Evolutionary conservation across 2,329 filamentous ascomycete species (phyloP).

Genomic region (Colletotrichum chrysophilum): DNA sequence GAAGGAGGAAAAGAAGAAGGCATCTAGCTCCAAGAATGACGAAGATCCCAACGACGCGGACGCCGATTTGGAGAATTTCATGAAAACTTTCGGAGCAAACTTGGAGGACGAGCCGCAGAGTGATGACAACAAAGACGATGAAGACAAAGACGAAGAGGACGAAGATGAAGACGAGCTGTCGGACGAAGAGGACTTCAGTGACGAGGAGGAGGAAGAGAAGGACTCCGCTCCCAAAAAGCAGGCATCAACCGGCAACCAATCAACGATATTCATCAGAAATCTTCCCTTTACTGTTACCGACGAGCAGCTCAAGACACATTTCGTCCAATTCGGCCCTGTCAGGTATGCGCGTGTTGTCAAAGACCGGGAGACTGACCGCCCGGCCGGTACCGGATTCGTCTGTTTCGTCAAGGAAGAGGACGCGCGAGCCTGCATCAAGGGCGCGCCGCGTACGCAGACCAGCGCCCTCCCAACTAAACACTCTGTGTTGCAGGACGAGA

Average conservation of each 20-base stretch:
- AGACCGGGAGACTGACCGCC: constrained; percentile 82
- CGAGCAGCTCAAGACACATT: constrained; percentile 82
- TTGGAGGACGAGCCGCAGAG: constrained; percentile 62
- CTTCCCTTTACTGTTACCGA: constrained; percentile 89
- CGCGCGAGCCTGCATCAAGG: constrained; percentile 76
- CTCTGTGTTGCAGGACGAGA: constrained; percentile 88
- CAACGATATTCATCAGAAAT: constrained; percentile 92
- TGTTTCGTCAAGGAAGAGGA: constrained; percentile 85
- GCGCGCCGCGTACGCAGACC: constrained; percentile 67
- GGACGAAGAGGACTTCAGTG: constrained; percentile 44
- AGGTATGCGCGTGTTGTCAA: constrained; percentile 92
- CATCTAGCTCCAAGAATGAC: constrained; percentile 32
- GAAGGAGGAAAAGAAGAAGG: constrained; percentile 33
- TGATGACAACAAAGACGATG: constrained; percentile 52
- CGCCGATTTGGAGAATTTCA: constrained; percentile 58
- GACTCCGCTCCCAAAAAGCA: constrained; percentile 36
- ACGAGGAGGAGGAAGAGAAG: constrained; percentile 39
- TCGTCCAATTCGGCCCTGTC: constrained; percentile 84
- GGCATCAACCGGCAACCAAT: constrained; percentile 65
- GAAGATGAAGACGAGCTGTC: constrained; percentile 51
- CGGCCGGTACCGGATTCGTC: constrained; percentile 92
- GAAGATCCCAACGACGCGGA: constrained; percentile 46
- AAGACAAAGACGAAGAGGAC: constrained; percentile 48
- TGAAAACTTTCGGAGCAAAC: constrained; percentile 63
- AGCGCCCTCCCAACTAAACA: constrained; percentile 61